Evolutionary conservation across 1,139 yeast species (phyloP).

Genomic region (Candida frijolesensis): DNA sequence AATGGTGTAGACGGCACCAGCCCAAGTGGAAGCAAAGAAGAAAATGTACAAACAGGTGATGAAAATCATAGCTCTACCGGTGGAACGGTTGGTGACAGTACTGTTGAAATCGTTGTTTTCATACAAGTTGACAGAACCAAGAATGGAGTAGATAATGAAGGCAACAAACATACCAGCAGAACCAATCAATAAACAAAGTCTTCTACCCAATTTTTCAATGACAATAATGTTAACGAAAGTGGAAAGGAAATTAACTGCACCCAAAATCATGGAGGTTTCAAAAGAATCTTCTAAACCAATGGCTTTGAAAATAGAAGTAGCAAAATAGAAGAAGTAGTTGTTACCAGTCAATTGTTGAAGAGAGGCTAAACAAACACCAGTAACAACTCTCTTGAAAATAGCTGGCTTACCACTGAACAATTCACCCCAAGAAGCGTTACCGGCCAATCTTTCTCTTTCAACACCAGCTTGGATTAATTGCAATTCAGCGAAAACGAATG

Average conservation of each 20-base stretch:
- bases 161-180: slow-evolving; percentile 54
- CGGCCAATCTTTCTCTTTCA: slow-evolving; percentile 64
- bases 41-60: slow-evolving; percentile 77
- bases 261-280: slow-evolving; percentile 73
- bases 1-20: slow-evolving; percentile 77
- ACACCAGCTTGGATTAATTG: slow-evolving; percentile 65
- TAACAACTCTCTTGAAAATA: slow-evolving; percentile 59
- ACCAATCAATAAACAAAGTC: slow-evolving; percentile 58
- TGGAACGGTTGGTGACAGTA: slow-evolving; percentile 24
- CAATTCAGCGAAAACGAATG: slow-evolving; percentile 57
- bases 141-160: slow-evolving; percentile 59
- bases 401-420: slow-evolving; percentile 66
- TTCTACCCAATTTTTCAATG: slow-evolving; percentile 72
- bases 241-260: slow-evolving; percentile 74
- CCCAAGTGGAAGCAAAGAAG: slow-evolving; percentile 86
- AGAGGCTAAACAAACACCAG: slow-evolving; percentile 66
- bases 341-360: slow-evolving; percentile 81
- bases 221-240: slow-evolving; percentile 67
- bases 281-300: slow-evolving; percentile 74
- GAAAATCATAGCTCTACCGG: slow-evolving; percentile 75
- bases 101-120: slow-evolving; percentile 41
- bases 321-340: slow-evolving; percentile 81
- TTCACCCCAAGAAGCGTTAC: slow-evolving; percentile 69
- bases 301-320: slow-evolving; percentile 74
- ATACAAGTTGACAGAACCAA: slow-evolving; percentile 62